Evolutionary conservation across 345 rosid genomes (phyloP).

Genomic region (Tarenaya hassleriana): DNA sequence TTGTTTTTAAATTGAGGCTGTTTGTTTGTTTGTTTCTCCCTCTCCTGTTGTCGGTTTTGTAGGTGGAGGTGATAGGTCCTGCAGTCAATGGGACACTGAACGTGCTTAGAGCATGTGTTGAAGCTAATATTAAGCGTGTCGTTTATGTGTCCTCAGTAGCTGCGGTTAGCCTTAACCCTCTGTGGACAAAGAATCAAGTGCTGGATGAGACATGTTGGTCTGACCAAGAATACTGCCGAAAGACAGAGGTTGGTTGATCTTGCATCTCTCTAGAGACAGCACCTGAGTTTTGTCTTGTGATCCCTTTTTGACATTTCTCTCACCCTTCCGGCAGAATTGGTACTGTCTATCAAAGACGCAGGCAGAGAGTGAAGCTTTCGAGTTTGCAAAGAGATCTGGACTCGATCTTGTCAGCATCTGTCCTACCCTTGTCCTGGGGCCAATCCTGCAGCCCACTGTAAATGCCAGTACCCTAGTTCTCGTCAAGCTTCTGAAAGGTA

Average conservation of each 20-base stretch:
- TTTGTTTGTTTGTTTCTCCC: not conserved
- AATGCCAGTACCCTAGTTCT: slow-evolving; percentile 51
- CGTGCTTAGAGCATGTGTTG: slow-evolving; percentile 57
- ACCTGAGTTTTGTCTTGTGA: not conserved
- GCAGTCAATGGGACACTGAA: slow-evolving; percentile 63
- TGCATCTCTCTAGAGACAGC: not conserved
- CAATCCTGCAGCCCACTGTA: slow-evolving; percentile 44
- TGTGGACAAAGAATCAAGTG: slow-evolving; percentile 42
- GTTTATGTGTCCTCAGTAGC: slow-evolving; percentile 55
- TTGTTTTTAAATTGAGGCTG: no score
- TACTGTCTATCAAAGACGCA: slow-evolving; percentile 60
- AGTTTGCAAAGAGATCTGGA: slow-evolving; percentile 44
- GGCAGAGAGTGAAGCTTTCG: slow-evolving; percentile 70
- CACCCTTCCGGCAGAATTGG: slow-evolving; percentile 47
- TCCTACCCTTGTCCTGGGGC: slow-evolving; percentile 52
- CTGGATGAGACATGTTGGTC: slow-evolving; percentile 66
- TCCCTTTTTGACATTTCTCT: not conserved
- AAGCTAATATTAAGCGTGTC: slow-evolving; percentile 52
- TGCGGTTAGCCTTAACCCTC: slow-evolving; percentile 48
- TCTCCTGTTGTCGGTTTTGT: not conserved
- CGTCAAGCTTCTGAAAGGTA: slow-evolving; percentile 58
- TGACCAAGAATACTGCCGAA: slow-evolving; percentile 43
- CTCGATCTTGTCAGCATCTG: slow-evolving; percentile 52
- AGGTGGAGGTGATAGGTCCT: slow-evolving; percentile 57
- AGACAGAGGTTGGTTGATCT: slow-evolving; percentile 35